phyloP scores from a whole-genome alignment of 2,329 filamentous ascomycete species.

The Aspergillus neotritici region DNA sequence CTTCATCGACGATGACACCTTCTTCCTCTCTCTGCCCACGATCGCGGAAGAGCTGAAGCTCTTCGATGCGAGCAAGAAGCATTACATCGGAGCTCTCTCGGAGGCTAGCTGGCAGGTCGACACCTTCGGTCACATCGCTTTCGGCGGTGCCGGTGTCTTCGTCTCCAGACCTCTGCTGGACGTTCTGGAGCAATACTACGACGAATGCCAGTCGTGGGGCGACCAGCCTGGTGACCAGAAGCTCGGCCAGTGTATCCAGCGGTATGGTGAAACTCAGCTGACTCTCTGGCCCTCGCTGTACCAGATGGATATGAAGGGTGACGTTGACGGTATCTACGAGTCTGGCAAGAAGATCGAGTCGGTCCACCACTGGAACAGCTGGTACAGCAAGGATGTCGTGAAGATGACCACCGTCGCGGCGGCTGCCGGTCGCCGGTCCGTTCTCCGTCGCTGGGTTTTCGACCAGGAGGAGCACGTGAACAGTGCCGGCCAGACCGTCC shows the following conservation, averaged over 20 bases:
- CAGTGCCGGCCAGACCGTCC: constrained; percentile 28
- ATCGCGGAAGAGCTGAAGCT: constrained; percentile 36
- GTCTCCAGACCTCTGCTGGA: constrained; percentile 38
- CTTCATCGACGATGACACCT: constrained; percentile 43
- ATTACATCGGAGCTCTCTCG: constrained; percentile 41
- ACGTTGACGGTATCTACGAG: constrained; percentile 40
- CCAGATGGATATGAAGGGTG: constrained; percentile 42
- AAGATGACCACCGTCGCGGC: constrained; percentile 41
- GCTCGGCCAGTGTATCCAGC: constrained; percentile 39
- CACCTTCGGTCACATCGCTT: constrained; percentile 40
- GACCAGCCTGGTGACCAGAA: constrained; percentile 43
- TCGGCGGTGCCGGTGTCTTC: constrained; percentile 42
- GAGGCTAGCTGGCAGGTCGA: constrained; percentile 42
- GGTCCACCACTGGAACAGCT: constrained; percentile 42
- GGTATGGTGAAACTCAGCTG: constrained; percentile 34
- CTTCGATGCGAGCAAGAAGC: constrained; percentile 36
- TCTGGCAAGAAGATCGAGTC: constrained; percentile 40
- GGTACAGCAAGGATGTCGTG: constrained; percentile 42
- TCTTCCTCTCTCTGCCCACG: constrained; percentile 37
- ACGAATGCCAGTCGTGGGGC: constrained; percentile 39
- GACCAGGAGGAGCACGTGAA: constrained; percentile 36
- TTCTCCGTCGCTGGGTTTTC: constrained; percentile 42
- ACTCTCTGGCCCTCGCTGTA: constrained; percentile 40
- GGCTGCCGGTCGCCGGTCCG: constrained; percentile 36
- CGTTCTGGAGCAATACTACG: constrained; percentile 34